Base-by-base conservation (phyloP, 2,329 filamentous ascomycete species). In the Diaporthe aspalathi region DNA sequence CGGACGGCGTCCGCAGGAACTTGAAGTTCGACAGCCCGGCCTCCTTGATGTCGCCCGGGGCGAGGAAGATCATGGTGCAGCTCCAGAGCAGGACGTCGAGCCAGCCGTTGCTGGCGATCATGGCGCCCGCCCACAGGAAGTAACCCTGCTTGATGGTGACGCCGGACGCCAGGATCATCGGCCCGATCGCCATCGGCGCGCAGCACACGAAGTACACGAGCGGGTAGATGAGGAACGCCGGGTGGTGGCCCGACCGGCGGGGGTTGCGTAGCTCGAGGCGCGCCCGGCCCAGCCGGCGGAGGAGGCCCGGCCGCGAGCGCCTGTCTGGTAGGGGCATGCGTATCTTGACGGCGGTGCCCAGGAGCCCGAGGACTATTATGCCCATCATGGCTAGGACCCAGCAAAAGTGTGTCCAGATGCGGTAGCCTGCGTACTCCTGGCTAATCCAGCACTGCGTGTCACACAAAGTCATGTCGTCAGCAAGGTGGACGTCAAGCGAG, bases 1-100 rank as follows among this genome's bases (percentile, higher is more conserved):
- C 67, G 2, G 67, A 70, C 2, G 57, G 32, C 6, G 67, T 70
- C 7, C 67, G 56, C 35, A 70, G 27, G 38, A 70, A 62, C 14
- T 24, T 27, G n/a, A 70, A 70, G n/a, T 32, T 17, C 7, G 57
- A 50, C 11, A 70, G 56, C 12, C 67, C 67, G n/a, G 67, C 56
- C 20, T 65, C 27, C 29, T 65, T 65, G 47, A 70, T 70, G 20
- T 70, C 67, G 8, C 17, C 24, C 2, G 67, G 67, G 1, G 67
- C 67, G 22, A 70, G 67, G 32, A 70, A 70, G 45, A 70, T 62
- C 67, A 70, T 70, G 47, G 67, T 70, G 67, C 32, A 45, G 67
- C 67, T 70, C 67, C 67, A 70, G 2, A 70, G 45, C 20, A 65
- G n/a, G 22, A 70, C 67, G 22, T 70, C 67, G 1, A 70, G 56